These are phyloP conservation scores for Ganoderma leucocontextum DNA, from an alignment of 1,284 basidiomycete genomes.

Conservation along the genomic window DNA sequence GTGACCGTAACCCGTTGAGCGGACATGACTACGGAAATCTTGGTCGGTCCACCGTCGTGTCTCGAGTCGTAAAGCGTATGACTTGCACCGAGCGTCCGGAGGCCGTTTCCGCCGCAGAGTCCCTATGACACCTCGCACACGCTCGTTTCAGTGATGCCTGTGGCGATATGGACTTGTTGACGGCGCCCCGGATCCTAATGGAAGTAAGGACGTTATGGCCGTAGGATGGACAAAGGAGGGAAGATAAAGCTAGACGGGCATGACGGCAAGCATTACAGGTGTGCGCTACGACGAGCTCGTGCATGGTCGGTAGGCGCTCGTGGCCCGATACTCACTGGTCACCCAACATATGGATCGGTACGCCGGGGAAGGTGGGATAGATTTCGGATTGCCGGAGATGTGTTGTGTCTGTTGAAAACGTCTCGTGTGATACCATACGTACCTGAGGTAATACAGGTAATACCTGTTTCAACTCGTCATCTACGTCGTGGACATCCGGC, in stretches of 20 bases:
- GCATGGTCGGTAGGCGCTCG: too few relatives aligned
- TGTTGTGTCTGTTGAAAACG: neutral
- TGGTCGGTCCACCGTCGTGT: neutral
- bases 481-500: neutral
- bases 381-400: neutral
- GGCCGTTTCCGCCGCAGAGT: neutral
- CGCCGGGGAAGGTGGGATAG: too few relatives aligned
- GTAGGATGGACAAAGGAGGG: neutral
- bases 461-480: too few relatives aligned
- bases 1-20: slow-evolving; percentile 63
- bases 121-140: slow-evolving; percentile 1
- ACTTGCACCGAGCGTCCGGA: slow-evolving; percentile 5
- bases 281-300: too few relatives aligned
- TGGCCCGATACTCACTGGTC: too few relatives aligned
- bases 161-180: neutral
- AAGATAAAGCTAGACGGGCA: neutral
- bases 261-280: too few relatives aligned
- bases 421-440: neutral
- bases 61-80: neutral
- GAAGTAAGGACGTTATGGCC: neutral
- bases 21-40: slow-evolving; percentile 37
- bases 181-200: neutral
- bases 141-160: neutral
- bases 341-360: too few relatives aligned
- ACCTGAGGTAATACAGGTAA: too few relatives aligned